Evolutionary conservation across 1,284 basidiomycete genomes (phyloP).

Genomic region (Kalmanozyma brasiliensis): DNA sequence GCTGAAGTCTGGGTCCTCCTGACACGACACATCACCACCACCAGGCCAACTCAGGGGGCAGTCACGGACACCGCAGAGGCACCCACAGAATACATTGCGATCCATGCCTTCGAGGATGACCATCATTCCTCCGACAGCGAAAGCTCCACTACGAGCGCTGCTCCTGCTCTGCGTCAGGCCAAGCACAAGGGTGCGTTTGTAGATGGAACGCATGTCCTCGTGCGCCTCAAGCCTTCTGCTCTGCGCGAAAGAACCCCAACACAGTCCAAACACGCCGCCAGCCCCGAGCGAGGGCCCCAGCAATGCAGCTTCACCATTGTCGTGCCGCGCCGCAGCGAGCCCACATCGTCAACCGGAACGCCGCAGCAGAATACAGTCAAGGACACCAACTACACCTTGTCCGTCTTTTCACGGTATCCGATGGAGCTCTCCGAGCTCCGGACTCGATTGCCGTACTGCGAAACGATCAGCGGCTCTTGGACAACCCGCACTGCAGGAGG

Average conservation of each 20-base stretch:
- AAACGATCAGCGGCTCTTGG: slow-evolving; percentile 68
- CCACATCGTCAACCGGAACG: slow-evolving; percentile 2
- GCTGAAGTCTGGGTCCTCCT: slow-evolving; percentile 80
- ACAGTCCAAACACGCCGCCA: not conserved
- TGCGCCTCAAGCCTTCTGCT: slow-evolving; percentile 64
- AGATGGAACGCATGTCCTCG: slow-evolving; percentile 80
- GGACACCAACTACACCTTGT: slow-evolving; percentile 71
- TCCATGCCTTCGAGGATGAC: slow-evolving; percentile 72
- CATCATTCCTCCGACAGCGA: slow-evolving; percentile 14
- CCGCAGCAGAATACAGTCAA: slow-evolving; percentile 2
- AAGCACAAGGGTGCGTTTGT: slow-evolving; percentile 74
- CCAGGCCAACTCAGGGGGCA: slow-evolving; percentile 16
- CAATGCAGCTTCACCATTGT: slow-evolving; percentile 49
- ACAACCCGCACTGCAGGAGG: slow-evolving; percentile 83
- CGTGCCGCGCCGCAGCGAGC: slow-evolving; percentile 57
- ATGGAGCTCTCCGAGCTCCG: slow-evolving; percentile 39
- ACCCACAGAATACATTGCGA: slow-evolving; percentile 76
- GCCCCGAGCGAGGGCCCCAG: slow-evolving; percentile 1
- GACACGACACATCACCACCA: slow-evolving; percentile 76
- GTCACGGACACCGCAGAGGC: slow-evolving; percentile 61
- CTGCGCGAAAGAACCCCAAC: slow-evolving; percentile 1
- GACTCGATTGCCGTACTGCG: slow-evolving; percentile 30
- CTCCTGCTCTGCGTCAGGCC: slow-evolving; percentile 12
- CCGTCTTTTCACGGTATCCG: slow-evolving; percentile 71
- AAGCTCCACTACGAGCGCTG: not conserved